Base-by-base conservation (phyloP, 2,329 filamentous ascomycete genomes). In the Phyllosticta citriasiana region DNA sequence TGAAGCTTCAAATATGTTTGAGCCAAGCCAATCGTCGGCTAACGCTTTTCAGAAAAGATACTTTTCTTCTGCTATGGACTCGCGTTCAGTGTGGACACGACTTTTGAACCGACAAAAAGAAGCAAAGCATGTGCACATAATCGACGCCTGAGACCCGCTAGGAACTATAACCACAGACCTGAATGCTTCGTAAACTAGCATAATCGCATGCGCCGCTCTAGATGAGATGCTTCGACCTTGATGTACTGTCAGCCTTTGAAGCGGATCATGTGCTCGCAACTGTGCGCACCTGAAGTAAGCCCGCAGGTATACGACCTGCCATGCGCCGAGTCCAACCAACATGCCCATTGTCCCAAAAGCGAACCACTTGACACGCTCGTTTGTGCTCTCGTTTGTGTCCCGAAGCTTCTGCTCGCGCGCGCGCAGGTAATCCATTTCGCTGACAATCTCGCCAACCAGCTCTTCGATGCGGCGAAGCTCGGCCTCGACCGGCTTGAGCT, bases 361-460 rank as follows among this genome's bases (percentile, higher is more conserved):
- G 77, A 99, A 99, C 91, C 91, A 97, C 82, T 97, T 99, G 71
- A 99, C 94, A 63, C 94, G 85, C 78, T 89, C 94, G 79, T 99
- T 99, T 67, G 94, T 99, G 82, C 93, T 97, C 87, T 99, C 94
- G 77, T 99, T 99, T 68, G 94, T 99, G 79, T 99, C 93, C 74
- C 94, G 84, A 69, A 99, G 83, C 81, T 91, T 96, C 84, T 96
- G 91, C 82, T 99, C 94, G 69, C 94, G 85, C 50, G 76, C 70
- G 66, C 94, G 85, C 69, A 99, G 84, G 78, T 97, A 99, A 66
- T 97, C 93, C 93, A 99, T 96, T 82, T 97, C 93, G 65, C 77
- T 77, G 56, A 97, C 93, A 65, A 97, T 86, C 79, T 97, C 93
- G 66, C 81, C 82, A 50, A 96, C 88, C 72, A 93, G 83, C 78